phyloP scores from a whole-genome alignment of 164 flowering plant genomes.

The Tetracentron sinense region DNA sequence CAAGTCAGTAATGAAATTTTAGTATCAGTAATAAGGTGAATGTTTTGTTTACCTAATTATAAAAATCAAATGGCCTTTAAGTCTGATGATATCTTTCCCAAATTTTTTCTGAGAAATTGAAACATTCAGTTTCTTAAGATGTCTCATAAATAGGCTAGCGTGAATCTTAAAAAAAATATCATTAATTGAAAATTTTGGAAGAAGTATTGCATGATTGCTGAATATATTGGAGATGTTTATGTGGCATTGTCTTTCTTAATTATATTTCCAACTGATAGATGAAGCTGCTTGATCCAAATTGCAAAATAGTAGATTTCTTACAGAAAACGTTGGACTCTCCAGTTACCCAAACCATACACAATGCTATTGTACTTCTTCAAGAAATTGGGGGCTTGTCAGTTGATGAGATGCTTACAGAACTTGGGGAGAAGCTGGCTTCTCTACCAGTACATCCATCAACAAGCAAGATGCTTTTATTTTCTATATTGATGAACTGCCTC shows the following conservation, averaged over 20 bases:
- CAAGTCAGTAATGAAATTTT: too few relatives aligned
- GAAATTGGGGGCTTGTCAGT: constrained; percentile 81
- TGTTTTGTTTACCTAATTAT: too few relatives aligned
- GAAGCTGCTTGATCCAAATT: constrained; percentile 72
- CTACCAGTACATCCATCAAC: constrained; percentile 90
- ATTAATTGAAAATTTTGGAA: not conserved
- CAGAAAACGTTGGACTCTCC: constrained; percentile 87
- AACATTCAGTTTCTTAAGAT: not conserved
- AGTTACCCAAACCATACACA: constrained; percentile 62
- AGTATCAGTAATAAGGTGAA: too few relatives aligned
- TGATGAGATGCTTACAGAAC: constrained; percentile 74
- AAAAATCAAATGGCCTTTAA: too few relatives aligned
- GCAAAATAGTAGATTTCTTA: constrained; percentile 63
- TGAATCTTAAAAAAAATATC: not conserved
- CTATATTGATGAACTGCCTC: constrained; percentile 85
- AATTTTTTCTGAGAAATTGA: too few relatives aligned
- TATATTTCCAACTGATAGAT: constrained; percentile 42
- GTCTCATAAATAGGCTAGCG: too few relatives aligned
- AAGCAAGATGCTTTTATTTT: constrained; percentile 88
- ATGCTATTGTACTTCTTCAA: constrained; percentile 73
- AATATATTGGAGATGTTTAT: not conserved
- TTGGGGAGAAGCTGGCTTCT: constrained; percentile 75
- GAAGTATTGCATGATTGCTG: not conserved
- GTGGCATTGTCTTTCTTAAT: constrained; percentile 7
- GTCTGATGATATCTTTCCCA: too few relatives aligned